These are phyloP conservation scores for Sodiomyces alkalinus DNA, from an alignment of 2,329 filamentous ascomycete genomes.

Conservation along the genomic window DNA sequence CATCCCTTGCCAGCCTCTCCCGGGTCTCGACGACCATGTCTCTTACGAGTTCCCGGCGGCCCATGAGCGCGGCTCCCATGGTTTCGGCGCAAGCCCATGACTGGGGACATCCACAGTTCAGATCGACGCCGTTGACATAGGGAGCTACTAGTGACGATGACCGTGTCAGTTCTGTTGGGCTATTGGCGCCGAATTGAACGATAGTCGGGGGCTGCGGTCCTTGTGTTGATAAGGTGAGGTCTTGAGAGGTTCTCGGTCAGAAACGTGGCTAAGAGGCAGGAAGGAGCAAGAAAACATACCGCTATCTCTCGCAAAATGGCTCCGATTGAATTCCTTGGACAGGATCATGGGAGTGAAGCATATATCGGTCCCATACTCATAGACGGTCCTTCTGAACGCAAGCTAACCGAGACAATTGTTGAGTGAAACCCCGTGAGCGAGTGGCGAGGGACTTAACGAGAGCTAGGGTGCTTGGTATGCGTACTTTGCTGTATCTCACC, in stretches of 20 bases:
- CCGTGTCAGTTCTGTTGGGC: constrained; percentile 43
- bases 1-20: constrained; percentile 30
- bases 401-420: constrained; percentile 36
- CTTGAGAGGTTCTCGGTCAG: constrained; percentile 14
- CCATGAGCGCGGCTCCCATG: constrained; percentile 56
- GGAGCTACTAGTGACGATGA: constrained; percentile 47
- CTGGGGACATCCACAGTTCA: constrained; percentile 62
- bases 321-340: constrained; percentile 54
- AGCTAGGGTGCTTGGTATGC: neutral
- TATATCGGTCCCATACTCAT: constrained; percentile 48
- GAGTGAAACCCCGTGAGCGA: neutral
- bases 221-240: constrained; percentile 45
- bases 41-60: constrained; percentile 46
- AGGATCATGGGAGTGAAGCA: constrained; percentile 61
- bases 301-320: constrained; percentile 40
- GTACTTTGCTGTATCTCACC: constrained; percentile 48
- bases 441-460: too few species aligned
- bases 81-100: constrained; percentile 56
- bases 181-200: constrained; percentile 51
- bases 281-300: constrained; percentile 20
- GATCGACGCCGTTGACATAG: constrained; percentile 47
- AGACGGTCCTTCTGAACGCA: constrained; percentile 52
- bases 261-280: neutral
- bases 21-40: constrained; percentile 48
- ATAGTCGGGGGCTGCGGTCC: constrained; percentile 42